Base-by-base conservation (phyloP, 352 stramenopile genomes). In the Phytophthora idaei region DNA sequence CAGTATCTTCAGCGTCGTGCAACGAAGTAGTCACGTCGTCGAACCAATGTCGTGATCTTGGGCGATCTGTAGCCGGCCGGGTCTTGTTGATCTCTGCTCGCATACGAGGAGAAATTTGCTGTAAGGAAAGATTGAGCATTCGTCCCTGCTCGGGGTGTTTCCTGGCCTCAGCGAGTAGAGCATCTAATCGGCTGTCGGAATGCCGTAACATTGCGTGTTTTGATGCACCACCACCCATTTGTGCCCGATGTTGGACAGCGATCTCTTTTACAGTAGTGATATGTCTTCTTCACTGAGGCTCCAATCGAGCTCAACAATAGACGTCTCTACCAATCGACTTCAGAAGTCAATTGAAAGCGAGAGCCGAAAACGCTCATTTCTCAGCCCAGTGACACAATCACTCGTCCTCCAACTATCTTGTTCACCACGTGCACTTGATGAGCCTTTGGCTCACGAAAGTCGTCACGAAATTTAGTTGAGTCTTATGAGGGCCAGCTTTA, bases 211-310 rank as follows among this genome's bases (percentile, higher is more conserved):
- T 12, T 17, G 52, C 51, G 41, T 65, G 50, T 27, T 69, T 69
- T 11, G 76, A 81, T 25, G 76, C 67, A 6, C 75, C 72, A 28
- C 73, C 72, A 29, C 75, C 75, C 75, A 83, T 83, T 55, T 42
- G n/a, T 28, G 34, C 8, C 25, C 10, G 31, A 60, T 44, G 15
- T 60, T 39, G 39, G 27, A 41, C 37, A 29, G 41, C 37, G 21
- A 4, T 42, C 5, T 25, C 6, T 1, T 61, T 64, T 65, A 42
- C 41, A 62, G 21, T 11, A 65, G 12, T 73, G 65, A 49, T 11
- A 27, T 3, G 14, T 44, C 14, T 15, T 29, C 36, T 21, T 1
- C 21, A 21, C 21, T 21, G 21, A 21, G 21, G 21, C 21, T 21
- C 21, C 21, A 21, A 21, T 21, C 21, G 21, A 21, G 21, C 21